phyloP scores from a whole-genome alignment of 2,329 filamentous ascomycete genomes.

The Alternaria dauci region DNA sequence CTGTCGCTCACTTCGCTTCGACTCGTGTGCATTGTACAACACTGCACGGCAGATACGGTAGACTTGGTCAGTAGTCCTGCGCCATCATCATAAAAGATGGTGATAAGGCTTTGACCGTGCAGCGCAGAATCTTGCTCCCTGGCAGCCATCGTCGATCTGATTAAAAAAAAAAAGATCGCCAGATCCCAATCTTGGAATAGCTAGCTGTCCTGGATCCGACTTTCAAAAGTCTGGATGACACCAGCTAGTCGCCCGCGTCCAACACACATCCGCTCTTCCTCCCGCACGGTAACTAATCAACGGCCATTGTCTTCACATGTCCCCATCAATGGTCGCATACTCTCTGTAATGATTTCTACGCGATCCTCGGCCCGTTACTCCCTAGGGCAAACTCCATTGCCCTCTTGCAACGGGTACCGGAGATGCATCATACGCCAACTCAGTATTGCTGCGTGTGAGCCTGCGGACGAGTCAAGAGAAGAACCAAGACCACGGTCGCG shows the following conservation, averaged over 20 bases:
- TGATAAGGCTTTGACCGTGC: not conserved
- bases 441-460: not conserved
- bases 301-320: not conserved
- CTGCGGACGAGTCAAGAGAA: not conserved
- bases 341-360: not conserved
- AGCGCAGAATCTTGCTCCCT: not conserved
- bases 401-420: not conserved
- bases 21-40: not conserved
- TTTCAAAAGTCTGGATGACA: slow-evolving; percentile 1
- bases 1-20: not conserved
- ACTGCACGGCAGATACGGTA: not conserved
- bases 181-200: not conserved
- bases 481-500: not conserved
- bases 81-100: not conserved
- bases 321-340: not conserved
- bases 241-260: not conserved
- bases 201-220: not conserved
- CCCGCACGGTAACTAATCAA: slow-evolving; percentile 1
- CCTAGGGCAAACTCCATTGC: not conserved
- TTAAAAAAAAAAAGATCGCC: not conserved
- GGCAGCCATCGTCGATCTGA: not conserved
- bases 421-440: not conserved
- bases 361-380: not conserved
- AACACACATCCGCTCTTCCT: slow-evolving; percentile 2
- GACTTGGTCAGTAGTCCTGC: not conserved